Evolutionary conservation across 2,329 filamentous ascomycete genomes (phyloP), one percentile per base, ranked within the genome.

Genomic region (Monosporascus cannonballus): DNA sequence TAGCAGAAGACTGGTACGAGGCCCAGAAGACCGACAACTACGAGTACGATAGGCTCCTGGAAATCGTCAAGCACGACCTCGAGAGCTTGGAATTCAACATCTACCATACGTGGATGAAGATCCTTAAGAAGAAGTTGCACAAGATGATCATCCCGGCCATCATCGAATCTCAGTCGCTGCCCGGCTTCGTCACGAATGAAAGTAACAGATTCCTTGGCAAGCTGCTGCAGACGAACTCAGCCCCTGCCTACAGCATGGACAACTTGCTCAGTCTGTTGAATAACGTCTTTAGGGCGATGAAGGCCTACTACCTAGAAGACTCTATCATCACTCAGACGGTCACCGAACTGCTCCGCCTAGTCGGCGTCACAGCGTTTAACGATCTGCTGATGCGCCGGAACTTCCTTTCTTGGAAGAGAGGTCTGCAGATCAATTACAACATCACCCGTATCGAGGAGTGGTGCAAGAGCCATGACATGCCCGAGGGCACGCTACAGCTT

Each of bases 51-150:
- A 88, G 94, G 59, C 81, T 99, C 50, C 77, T 99, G 64, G 94
- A 99, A 73, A 97, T 99, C 69, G 94, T 99, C 69, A 99, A 99
- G 80, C 94, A 99, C 70, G 94, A 99, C 69, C 78, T 99, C 49
- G 94, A 99, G 76, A 96, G 90, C 72, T 79, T 99, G 58, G 94
- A 99, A 74, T 99, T 99, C 79, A 99, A 99, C 77, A 99, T 99
- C 65, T 99, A 99, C 74, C 94, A 99, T 74, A 99, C 94, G 25
- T 99, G 94, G 94, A 99, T 99, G 94, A 99, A 99, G 80, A 90
- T 96, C 53, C 77, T 99, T 67, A 99, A 99, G 83, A 96, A 96
- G 84, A 96, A 96, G 76, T 81, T 99, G 58, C 90, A 95, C 66
- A 97, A 97, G 82, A 99, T 99, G 94, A 95, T 99, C 66, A 96